A percentile compares a stretch with the other conserved stretches of the same genome.
Conservation (phyloP, 345 rosid genomes). For the Eucalyptus regnans region DNA sequence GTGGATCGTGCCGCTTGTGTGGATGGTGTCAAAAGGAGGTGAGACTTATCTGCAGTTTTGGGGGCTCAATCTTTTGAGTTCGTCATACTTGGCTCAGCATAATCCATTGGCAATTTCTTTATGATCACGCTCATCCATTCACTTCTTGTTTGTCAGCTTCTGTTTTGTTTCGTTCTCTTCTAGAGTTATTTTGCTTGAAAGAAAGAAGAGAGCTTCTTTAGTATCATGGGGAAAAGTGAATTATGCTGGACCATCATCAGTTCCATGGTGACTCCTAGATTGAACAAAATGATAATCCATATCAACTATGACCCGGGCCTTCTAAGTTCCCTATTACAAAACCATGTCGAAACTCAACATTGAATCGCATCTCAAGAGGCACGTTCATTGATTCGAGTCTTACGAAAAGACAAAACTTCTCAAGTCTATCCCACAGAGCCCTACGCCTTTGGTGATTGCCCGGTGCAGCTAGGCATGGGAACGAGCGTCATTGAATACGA, state of each 20-base stretch:
- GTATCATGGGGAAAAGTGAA: not conserved
- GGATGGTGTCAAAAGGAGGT: not conserved
- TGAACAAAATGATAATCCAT: not conserved
- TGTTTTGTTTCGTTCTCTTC: not conserved
- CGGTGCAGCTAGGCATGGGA: not conserved
- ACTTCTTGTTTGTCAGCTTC: not conserved
- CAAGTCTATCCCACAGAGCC: not conserved
- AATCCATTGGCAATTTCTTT: not conserved
- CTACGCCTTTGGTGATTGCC: not conserved
- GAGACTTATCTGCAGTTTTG: not conserved
- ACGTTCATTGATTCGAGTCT: not conserved
- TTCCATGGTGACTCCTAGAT: not conserved
- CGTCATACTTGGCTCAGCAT: not conserved
- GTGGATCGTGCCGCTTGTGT: not conserved
- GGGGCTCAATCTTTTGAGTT: not conserved
- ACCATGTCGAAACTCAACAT: not conserved
- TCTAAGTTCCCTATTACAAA: not conserved
- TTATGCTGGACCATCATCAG: not conserved
- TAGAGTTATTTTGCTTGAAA: not conserved
- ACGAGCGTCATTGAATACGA: not conserved
- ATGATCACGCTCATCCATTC: not conserved
- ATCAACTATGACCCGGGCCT: not conserved
- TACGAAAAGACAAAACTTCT: not conserved
- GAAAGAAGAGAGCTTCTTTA: not conserved
- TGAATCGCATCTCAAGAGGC: not conserved